Evolutionary conservation across 2,329 filamentous ascomycete genomes (phyloP).

Genomic region (Scytalidium lignicola): DNA sequence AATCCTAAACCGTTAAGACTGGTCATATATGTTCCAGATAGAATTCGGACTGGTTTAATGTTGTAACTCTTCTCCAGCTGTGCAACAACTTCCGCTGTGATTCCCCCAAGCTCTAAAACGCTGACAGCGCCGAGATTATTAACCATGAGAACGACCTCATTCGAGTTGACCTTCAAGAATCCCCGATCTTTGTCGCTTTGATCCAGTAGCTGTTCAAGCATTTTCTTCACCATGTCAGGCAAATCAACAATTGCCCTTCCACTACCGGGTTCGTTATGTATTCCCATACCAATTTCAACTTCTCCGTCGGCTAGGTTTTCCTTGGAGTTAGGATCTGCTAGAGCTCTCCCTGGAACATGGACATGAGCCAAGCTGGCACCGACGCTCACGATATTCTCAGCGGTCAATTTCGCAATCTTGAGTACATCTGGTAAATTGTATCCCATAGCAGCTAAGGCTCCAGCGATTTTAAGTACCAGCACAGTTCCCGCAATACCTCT

Average conservation of each 20-base stretch:
- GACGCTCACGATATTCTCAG: constrained; percentile 76
- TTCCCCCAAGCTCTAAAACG: constrained; percentile 60
- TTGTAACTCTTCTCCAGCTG: constrained; percentile 54
- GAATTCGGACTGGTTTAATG: constrained; percentile 55
- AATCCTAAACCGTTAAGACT: constrained; percentile 69
- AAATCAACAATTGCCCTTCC: constrained; percentile 44
- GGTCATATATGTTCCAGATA: constrained; percentile 67
- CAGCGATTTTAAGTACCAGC: constrained; percentile 83
- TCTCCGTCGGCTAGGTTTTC: constrained; percentile 51
- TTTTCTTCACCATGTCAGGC: constrained; percentile 47
- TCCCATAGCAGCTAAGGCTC: constrained; percentile 73
- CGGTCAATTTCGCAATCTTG: constrained; percentile 63
- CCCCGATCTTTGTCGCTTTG: constrained; percentile 57
- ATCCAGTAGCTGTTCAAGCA: constrained; percentile 62
- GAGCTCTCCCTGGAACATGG: constrained; percentile 77
- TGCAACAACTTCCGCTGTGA: constrained; percentile 59
- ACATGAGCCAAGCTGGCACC: constrained; percentile 84
- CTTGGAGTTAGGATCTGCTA: constrained; percentile 46
- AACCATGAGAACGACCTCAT: constrained; percentile 59
- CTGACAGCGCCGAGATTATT: constrained; percentile 69
- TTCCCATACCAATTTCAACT: constrained; percentile 67
- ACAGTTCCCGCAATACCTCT: constrained; percentile 90
- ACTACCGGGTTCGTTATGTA: constrained; percentile 60
- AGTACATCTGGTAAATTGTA: constrained; percentile 64
- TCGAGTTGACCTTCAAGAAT: constrained; percentile 54